Percentiles rank a stretch among this genome's conserved stretches.
Conservation (phyloP, 192 early-diverging fungal genomes). For the Rhizophagus clarus region DNA sequence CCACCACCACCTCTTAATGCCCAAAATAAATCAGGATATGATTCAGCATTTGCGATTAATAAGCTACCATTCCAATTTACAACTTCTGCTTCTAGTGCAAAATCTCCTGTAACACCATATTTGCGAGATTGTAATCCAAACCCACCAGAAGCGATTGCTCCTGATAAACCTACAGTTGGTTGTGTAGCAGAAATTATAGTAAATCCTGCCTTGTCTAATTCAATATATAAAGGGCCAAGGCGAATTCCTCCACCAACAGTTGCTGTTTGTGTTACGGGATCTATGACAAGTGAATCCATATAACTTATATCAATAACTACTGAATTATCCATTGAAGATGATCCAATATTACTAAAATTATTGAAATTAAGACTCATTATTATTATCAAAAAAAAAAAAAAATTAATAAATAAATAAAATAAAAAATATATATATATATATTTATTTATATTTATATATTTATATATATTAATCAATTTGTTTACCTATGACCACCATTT, state of each 20-base stretch:
- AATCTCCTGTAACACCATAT: conserved; percentile 54
- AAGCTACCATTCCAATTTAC: conserved; percentile 53
- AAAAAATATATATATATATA: too few species aligned
- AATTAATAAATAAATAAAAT: too few species aligned
- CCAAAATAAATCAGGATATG: conserved; percentile 59
- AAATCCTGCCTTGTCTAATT: conserved; percentile 32
- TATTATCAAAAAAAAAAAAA: not conserved
- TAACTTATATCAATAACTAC: conserved; percentile 53
- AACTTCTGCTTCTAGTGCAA: conserved; percentile 53
- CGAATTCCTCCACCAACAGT: conserved; percentile 50
- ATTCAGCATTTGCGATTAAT: conserved; percentile 38
- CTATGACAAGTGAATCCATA: conserved; percentile 34
- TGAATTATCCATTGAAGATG: conserved; percentile 35
- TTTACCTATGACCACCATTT: conserved; percentile 30
- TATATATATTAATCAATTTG: not conserved
- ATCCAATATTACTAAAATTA: conserved; percentile 3
- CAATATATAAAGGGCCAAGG: conserved; percentile 54
- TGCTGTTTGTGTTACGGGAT: conserved; percentile 29
- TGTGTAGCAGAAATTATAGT: conserved; percentile 46
- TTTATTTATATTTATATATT: too few species aligned
- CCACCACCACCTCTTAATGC: conserved; percentile 64
- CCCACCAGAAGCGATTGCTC: conserved; percentile 52
- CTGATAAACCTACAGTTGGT: conserved; percentile 57
- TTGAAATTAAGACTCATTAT: not conserved
- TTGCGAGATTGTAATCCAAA: conserved; percentile 48